Conservation (phyloP, 2,329 filamentous ascomycete species). For the Ceratocystis albifundus region DNA sequence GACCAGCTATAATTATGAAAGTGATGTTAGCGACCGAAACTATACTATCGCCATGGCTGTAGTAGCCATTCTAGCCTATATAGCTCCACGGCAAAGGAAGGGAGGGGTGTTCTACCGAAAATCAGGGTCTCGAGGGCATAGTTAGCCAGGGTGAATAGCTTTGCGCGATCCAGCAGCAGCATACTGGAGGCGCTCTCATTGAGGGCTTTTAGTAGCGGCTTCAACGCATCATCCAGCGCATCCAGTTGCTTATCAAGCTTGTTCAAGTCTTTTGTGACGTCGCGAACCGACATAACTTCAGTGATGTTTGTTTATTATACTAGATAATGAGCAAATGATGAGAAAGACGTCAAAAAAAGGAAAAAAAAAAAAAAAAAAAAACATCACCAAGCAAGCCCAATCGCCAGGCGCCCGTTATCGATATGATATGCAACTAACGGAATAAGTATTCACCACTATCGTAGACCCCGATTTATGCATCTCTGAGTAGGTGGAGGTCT, state of each 20-base stretch:
- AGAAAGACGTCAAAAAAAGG: too few species aligned
- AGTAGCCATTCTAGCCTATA: too few species aligned
- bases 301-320: too few species aligned
- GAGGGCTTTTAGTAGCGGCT: constrained; percentile 60
- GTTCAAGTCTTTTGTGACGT: constrained; percentile 57
- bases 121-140: constrained; percentile 86
- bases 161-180: constrained; percentile 87
- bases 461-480: too few species aligned
- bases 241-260: constrained; percentile 69
- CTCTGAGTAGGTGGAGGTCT: too few species aligned
- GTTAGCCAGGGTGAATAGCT: constrained; percentile 75
- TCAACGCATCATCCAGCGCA: constrained; percentile 59
- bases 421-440: too few species aligned
- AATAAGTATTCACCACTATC: too few species aligned
- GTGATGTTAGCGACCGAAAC: constrained; percentile 14
- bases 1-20: constrained; percentile 43
- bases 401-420: too few species aligned
- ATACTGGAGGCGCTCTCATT: constrained; percentile 62
- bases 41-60: not conserved
- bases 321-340: too few species aligned
- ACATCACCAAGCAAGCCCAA: too few species aligned
- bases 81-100: not conserved
- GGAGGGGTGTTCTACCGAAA: constrained; percentile 50
- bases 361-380: too few species aligned
- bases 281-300: constrained; percentile 34